Conservation (phyloP, 768 basidiomycete species). For the Dacryopinax spathularia region DNA sequence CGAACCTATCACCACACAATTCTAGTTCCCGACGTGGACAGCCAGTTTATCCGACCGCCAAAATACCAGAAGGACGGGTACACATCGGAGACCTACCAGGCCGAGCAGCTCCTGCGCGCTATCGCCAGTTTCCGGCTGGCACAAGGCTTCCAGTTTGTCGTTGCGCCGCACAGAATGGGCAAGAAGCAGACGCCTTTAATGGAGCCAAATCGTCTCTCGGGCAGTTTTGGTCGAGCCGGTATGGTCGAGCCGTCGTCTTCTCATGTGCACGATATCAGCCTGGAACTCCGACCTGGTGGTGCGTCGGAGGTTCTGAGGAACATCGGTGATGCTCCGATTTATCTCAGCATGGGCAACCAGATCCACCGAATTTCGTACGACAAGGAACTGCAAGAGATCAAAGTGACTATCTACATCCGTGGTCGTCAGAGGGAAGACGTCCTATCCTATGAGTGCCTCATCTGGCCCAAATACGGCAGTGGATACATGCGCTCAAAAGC, state of each 20-base stretch:
- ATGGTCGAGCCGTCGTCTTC: background rate
- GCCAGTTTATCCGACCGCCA: conserved; percentile 68
- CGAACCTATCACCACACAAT: conserved; percentile 15
- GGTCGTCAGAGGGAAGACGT: conserved; percentile 33
- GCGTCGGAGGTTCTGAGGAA: conserved; percentile 23
- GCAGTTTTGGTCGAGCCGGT: background rate
- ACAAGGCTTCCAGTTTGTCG: conserved; percentile 89
- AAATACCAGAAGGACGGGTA: conserved; percentile 12
- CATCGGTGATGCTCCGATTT: conserved; percentile 47
- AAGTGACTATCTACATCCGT: conserved; percentile 76
- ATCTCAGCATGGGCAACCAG: conserved; percentile 87
- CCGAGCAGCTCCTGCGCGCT: conserved; percentile 46
- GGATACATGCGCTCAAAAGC: conserved; percentile 79
- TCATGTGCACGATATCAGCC: conserved; percentile 7
- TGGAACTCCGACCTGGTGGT: conserved; percentile 16
- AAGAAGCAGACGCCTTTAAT: background rate
- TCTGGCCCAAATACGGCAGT: conserved; percentile 83
- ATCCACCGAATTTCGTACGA: conserved; percentile 87
- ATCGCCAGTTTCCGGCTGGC: conserved; percentile 86
- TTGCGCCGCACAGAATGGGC: conserved; percentile 29
- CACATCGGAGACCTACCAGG: conserved; percentile 19
- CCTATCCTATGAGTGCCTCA: conserved; percentile 73
- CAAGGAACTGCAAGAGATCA: conserved; percentile 58
- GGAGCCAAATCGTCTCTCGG: background rate
- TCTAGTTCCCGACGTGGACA: conserved; percentile 50